Evolutionary conservation across 352 stramenopile genomes (phyloP).

Genomic region (Phytopythium cucurbitacearum): DNA sequence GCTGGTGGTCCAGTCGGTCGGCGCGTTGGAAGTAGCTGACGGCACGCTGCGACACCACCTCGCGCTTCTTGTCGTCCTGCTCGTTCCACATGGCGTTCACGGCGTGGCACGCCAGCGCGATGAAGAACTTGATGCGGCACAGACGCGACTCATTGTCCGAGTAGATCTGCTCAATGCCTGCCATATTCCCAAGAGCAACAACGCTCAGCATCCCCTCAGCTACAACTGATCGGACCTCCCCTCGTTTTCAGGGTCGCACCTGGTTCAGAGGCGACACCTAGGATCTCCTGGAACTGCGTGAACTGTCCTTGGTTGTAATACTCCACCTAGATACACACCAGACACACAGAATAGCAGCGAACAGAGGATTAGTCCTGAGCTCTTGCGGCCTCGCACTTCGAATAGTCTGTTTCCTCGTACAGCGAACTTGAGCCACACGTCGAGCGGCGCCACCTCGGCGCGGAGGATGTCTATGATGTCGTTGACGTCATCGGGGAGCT

Average conservation of each 20-base stretch:
- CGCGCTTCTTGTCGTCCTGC: slow-evolving; percentile 84
- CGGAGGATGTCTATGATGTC: slow-evolving; percentile 91
- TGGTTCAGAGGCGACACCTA: slow-evolving; percentile 75
- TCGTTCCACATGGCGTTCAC: slow-evolving; percentile 89
- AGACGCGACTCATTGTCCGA: slow-evolving; percentile 80
- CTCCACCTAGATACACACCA: slow-evolving; percentile 48
- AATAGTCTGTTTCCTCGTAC: slow-evolving; percentile 26
- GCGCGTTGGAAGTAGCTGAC: slow-evolving; percentile 85
- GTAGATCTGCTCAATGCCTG: slow-evolving; percentile 85
- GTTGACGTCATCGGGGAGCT: slow-evolving; percentile 88
- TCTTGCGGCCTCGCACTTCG: too few species aligned
- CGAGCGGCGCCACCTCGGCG: slow-evolving; percentile 86
- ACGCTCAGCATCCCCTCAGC: not conserved
- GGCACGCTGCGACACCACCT: slow-evolving; percentile 73
- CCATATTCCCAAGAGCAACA: not conserved
- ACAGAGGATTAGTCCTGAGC: not conserved
- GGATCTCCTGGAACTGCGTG: slow-evolving; percentile 82
- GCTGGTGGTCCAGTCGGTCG: slow-evolving; percentile 87
- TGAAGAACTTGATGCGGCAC: slow-evolving; percentile 89
- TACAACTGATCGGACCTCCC: not conserved
- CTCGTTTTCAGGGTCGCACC: slow-evolving; percentile 9
- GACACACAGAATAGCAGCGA: slow-evolving; percentile 2
- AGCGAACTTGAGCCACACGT: slow-evolving; percentile 90
- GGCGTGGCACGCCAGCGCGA: slow-evolving; percentile 77
- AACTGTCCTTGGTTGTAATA: slow-evolving; percentile 87